Base-by-base conservation (phyloP, 2,329 filamentous ascomycete species). In the Beauveria medogensis region DNA sequence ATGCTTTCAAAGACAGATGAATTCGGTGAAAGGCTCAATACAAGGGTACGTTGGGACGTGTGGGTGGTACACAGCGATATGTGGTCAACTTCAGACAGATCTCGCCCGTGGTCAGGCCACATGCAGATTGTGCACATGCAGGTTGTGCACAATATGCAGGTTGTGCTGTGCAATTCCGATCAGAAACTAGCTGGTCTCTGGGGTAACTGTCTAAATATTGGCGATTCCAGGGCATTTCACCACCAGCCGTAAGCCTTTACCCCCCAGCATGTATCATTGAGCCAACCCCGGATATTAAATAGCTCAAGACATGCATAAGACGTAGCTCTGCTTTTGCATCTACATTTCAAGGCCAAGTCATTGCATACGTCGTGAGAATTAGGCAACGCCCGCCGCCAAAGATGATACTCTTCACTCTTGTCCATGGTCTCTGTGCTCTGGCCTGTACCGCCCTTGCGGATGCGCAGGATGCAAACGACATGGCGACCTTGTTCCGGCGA, bases 401-500 rank as follows among this genome's bases (percentile, higher is more conserved):
- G 12, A 59, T 59, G 56, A 59, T 26, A 37, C 47, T 59, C 24
- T 44, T 10, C 14, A 40, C 14, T 2, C 24, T 30, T 10, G n/a
- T 14, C 6, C 37, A n/a, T 24, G 56, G 37, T 26, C 34, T 59
- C n/a, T 34, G 20, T 20, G 10, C 37, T 4, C 14, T 59, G 24
- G 26, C 47, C 14, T 5, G 34, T 9, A 3, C 26, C 37, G 26
- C 40, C 18, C 34, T n/a, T 18, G 54, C 48, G 20, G 16, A 34
- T 51, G 59, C 37, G 16, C 40, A 64, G 40, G 61, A 62, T 24
- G 52, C 55, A 7, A 3, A 30, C 10, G 55, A 63, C 46, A 56
- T 67, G 34, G 61, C 55, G 26, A 34, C 65, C 41, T 57, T 68
- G 24, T 54, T 65, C 0, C 53, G 61, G 59, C 61, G 65, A 6